Percentiles rank a stretch among this genome's conserved stretches.
Conservation (phyloP, 2,329 filamentous ascomycete species). For the Paecilomyces sp. region DNA sequence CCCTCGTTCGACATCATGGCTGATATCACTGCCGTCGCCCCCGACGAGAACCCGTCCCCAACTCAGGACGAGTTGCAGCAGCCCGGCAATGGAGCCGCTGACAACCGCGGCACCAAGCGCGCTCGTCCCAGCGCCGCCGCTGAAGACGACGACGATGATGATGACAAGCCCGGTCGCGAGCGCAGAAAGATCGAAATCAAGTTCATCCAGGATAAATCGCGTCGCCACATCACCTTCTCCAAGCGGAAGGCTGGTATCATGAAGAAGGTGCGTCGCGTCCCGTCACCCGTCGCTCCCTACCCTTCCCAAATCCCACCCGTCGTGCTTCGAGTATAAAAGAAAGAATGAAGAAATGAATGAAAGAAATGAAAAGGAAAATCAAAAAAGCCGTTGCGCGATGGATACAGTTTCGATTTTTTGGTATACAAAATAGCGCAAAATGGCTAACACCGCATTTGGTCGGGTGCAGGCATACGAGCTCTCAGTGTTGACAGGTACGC, state of each 20-base stretch:
- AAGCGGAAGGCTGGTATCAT: conserved; percentile 99
- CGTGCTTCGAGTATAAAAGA: background rate
- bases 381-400: background rate
- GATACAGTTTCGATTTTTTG: background rate
- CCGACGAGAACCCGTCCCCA: conserved; percentile 63
- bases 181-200: conserved; percentile 99
- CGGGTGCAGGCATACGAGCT: conserved; percentile 81
- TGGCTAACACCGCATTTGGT: background rate
- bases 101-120: conserved; percentile 83
- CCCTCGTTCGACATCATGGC: conserved; percentile 48
- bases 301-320: background rate
- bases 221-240: conserved; percentile 97
- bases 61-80: conserved; percentile 63
- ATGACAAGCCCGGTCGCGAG: conserved; percentile 96
- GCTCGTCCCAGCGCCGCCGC: conserved; percentile 67
- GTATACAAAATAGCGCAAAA: background rate
- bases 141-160: conserved; percentile 95
- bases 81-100: conserved; percentile 57
- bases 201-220: conserved; percentile 99
- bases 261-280: conserved; percentile 78
- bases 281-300: conserved; percentile 10
- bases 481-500: conserved; percentile 93
- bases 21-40: conserved; percentile 70
- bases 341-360: too few relatives aligned
- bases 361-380: too few relatives aligned